A percentile compares a stretch with the other conserved stretches of the same genome.
These are phyloP conservation scores for Mrakia gelida DNA, from an alignment of 768 basidiomycete species.

Conservation along the genomic window DNA sequence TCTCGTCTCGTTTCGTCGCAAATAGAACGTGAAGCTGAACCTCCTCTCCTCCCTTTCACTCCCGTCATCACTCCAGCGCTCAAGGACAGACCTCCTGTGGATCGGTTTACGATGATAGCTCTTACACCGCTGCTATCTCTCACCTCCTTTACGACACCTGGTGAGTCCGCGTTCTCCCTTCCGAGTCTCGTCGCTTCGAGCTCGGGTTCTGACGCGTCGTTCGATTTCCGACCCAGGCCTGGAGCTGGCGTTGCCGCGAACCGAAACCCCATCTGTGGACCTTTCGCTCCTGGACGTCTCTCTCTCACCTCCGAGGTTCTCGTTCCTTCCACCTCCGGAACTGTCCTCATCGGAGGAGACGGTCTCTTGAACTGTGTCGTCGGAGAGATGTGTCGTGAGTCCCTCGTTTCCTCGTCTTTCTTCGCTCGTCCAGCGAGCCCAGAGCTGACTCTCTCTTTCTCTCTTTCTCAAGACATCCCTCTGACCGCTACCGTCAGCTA, in stretches of 20 bases:
- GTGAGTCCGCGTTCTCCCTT: background rate
- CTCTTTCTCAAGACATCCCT: constrained; percentile 13
- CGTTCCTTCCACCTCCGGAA: background rate
- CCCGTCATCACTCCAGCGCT: background rate
- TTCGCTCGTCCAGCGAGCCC: background rate
- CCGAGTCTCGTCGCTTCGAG: too few species aligned
- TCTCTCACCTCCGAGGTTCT: background rate
- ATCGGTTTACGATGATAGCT: constrained; percentile 12
- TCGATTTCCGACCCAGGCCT: constrained; percentile 1
- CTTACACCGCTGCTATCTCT: constrained; percentile 20
- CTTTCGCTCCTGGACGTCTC: constrained; percentile 10
- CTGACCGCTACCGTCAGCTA: constrained; percentile 16
- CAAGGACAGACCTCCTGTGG: constrained; percentile 23
- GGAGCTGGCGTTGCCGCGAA: constrained; percentile 13
- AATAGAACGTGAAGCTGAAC: too few species aligned
- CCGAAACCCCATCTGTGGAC: constrained; percentile 26
- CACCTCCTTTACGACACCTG: constrained; percentile 19
- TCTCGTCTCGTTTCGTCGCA: background rate
- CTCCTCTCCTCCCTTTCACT: background rate
- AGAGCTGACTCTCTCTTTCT: background rate
- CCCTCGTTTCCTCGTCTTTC: background rate
- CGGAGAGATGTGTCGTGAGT: constrained; percentile 23
- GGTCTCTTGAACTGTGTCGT: constrained; percentile 13
- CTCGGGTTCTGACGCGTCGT: background rate
- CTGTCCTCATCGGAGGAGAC: constrained; percentile 15